Conservation (phyloP, 169 alveolate species). For the Perkinsus marinus region DNA sequence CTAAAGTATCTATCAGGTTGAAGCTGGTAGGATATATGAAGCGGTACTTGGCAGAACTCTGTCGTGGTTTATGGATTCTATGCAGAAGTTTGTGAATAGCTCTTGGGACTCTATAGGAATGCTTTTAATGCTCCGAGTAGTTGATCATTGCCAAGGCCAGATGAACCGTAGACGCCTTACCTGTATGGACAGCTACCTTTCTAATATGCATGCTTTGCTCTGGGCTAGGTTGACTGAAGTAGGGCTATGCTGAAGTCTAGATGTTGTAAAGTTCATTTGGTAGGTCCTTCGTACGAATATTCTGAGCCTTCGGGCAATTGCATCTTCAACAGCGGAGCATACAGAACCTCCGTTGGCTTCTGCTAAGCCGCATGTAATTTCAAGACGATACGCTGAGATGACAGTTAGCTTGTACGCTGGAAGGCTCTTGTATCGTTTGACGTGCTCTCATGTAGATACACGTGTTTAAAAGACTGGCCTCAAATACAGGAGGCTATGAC, state of each 20-base stretch:
- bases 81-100: neutral
- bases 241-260: neutral
- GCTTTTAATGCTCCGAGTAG: slow-evolving; percentile 17
- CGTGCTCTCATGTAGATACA: neutral
- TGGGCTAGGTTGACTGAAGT: neutral
- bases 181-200: neutral
- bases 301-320: neutral
- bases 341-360: neutral
- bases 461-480: neutral
- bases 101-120: slow-evolving; percentile 14
- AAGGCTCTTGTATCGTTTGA: neutral
- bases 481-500: neutral
- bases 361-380: neutral
- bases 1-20: neutral
- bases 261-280: neutral
- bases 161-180: neutral
- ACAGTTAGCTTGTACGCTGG: neutral
- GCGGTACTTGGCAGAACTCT: neutral
- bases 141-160: neutral
- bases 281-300: neutral
- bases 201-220: neutral
- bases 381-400: neutral
- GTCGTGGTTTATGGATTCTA: neutral
- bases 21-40: neutral
- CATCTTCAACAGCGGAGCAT: neutral